A percentile compares a stretch with the other conserved stretches of the same genome.
Evolutionary conservation across 2,329 filamentous ascomycete species (phyloP).

Genomic region (Alternaria longipes): DNA sequence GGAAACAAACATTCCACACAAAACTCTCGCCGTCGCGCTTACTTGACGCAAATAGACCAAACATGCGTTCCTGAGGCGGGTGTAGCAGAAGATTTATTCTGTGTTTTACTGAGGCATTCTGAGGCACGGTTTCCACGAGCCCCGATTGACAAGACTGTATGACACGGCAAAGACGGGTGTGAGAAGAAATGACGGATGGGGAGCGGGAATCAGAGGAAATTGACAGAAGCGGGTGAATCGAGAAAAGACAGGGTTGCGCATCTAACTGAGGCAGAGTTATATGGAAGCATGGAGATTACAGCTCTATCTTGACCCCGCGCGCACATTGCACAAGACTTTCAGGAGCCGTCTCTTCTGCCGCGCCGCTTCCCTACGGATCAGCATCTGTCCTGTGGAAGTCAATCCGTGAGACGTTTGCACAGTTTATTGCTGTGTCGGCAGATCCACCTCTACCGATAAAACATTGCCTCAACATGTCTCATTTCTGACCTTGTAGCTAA

Average conservation of each 20-base stretch:
- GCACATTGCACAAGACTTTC: not conserved
- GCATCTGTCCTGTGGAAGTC: not conserved
- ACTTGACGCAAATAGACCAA: slow-evolving; percentile 20
- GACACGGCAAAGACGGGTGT: slow-evolving; percentile 12
- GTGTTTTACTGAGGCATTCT: slow-evolving; percentile 18
- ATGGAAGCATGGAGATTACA: not conserved
- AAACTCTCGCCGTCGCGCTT: slow-evolving; percentile 26
- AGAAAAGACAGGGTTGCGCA: slow-evolving; percentile 16
- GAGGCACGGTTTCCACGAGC: slow-evolving; percentile 12
- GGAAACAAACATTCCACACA: slow-evolving; percentile 2
- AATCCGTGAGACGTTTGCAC: not conserved
- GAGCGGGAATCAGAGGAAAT: slow-evolving; percentile 6
- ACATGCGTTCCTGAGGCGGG: slow-evolving; percentile 16
- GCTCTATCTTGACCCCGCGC: not conserved
- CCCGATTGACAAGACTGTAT: not conserved
- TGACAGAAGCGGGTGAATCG: slow-evolving; percentile 6
- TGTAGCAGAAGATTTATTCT: slow-evolving; percentile 15
- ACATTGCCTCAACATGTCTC: slow-evolving; percentile 30
- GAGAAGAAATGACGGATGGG: slow-evolving; percentile 1
- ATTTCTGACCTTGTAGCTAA: slow-evolving; percentile 53
- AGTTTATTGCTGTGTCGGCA: not conserved
- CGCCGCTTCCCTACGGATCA: not conserved
- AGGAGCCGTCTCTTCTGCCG: not conserved
- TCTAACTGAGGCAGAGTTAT: slow-evolving; percentile 11
- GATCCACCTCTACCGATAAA: not conserved